Conservation (phyloP, 345 rosid species). For the Chamaenerion angustifolium region DNA sequence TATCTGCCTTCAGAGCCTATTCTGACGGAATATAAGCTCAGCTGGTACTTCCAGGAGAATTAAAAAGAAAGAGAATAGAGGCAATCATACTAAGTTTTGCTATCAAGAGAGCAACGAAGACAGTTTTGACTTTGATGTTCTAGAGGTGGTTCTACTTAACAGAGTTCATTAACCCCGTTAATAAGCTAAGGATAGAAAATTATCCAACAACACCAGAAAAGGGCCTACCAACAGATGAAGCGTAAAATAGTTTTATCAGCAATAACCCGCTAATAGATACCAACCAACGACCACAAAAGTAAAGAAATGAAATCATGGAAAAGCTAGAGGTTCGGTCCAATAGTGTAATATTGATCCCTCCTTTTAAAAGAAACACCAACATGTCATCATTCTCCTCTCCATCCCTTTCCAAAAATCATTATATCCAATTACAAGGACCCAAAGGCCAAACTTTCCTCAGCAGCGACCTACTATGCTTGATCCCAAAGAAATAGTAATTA, state of each 20-base stretch:
- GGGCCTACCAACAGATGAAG: conserved; percentile 18
- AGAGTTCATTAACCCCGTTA: conserved; percentile 18
- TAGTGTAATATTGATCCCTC: conserved; percentile 11
- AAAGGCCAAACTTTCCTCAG: conserved; percentile 14
- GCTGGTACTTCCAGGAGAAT: conserved; percentile 12
- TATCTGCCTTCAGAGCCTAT: no score
- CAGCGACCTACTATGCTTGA: conserved; percentile 51
- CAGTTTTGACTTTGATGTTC: conserved; percentile 17
- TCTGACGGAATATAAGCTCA: conserved; percentile 5
- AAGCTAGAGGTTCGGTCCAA: conserved; percentile 14
- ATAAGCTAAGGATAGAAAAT: conserved; percentile 26
- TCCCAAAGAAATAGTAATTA: conserved; percentile 26
- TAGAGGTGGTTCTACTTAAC: conserved; percentile 28
- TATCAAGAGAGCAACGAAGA: conserved; percentile 19
- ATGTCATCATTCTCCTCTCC: not conserved
- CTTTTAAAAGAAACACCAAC: not conserved
- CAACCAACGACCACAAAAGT: conserved; percentile 10
- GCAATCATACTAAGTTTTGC: conserved; percentile 14
- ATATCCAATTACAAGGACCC: conserved; percentile 16
- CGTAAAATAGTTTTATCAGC: conserved; percentile 22
- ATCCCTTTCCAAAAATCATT: conserved; percentile 24
- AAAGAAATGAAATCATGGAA: conserved; percentile 7
- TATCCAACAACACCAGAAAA: conserved; percentile 37
- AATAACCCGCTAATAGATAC: conserved; percentile 19
- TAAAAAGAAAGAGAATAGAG: conserved; percentile 10